Evolutionary conservation across 345 rosid species (phyloP).

Genomic region (Bruguiera gymnorhiza): DNA sequence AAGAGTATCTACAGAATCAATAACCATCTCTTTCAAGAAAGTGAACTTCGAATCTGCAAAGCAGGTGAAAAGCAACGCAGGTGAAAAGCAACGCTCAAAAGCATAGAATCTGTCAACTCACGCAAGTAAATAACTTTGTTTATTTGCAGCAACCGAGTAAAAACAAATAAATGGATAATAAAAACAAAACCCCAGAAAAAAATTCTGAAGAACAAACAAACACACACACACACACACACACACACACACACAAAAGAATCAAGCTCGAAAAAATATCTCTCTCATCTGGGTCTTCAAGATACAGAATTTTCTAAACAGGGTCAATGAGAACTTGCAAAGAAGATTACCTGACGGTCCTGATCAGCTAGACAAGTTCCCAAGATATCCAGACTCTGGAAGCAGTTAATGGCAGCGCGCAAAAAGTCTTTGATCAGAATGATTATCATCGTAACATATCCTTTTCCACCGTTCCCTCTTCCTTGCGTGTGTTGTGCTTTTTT

Average conservation of each 20-base stretch:
- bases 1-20: background rate
- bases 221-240: no score
- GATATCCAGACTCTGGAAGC: slow-evolving; percentile 8
- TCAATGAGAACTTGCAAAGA: slow-evolving; percentile 14
- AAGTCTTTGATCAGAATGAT: background rate
- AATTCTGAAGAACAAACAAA: no score
- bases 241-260: no score
- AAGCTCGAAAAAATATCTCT: background rate
- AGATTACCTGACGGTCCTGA: slow-evolving; percentile 21
- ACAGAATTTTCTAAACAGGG: slow-evolving; percentile 22
- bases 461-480: no score
- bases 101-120: background rate
- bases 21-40: background rate
- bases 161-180: background rate
- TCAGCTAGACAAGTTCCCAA: background rate
- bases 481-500: no score
- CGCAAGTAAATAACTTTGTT: background rate
- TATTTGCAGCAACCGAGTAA: background rate
- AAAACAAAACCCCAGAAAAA: background rate
- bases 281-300: slow-evolving; percentile 21
- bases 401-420: background rate
- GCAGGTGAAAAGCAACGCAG: slow-evolving; percentile 9
- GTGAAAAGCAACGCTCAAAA: slow-evolving; percentile 8
- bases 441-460: no score
- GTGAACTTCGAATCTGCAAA: slow-evolving; percentile 18